Evolutionary conservation across 495 filamentous ascomycete species (phyloP), one percentile per base, ranked within the genome.

Genomic region (Podospora conica): DNA sequence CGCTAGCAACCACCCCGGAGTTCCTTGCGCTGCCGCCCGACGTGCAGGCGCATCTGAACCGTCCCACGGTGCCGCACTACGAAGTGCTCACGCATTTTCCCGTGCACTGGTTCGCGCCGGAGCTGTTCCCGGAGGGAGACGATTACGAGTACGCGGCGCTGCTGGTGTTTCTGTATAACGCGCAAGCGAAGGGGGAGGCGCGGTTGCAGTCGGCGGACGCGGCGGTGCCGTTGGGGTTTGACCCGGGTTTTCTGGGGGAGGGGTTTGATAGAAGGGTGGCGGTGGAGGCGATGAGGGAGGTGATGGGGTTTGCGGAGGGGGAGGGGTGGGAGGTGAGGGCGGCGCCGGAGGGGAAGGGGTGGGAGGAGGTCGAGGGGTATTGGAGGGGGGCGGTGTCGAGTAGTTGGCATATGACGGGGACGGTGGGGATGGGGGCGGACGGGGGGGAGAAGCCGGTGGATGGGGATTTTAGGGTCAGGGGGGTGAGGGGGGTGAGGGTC

Each of bases 391-490:
- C 70, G 25, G 64, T 77, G n/a, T 59, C 63, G 9, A 75, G 70
- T 0, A 77, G 72, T 58, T 87, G 82, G 82, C 86, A 87, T 66
- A 84, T 84, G 79, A 84, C 82, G 18, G 85, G 86, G 0, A 89
- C 87, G 1, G 79, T 78, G 33, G 85, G 84, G 73, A 90, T 90
- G 86, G 88, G 88, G 0, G 77, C 68, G 55, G 8, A 63, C 0
- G 81, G 76, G 0, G 65, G 65, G 4, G 76, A 80, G 31, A 82
- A 81, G 8, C 85, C 79, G 8, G 85, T 90, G 25, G 86, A 90
- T 66, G 77, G 48, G 0, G 68, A 78, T 3, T 87, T 88, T 31
- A 77, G 79, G 28, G 79, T 90, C 0, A 70, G 79, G 7, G 88
- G 87, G 0, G 69, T 88, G 21, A 75, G 85, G 55, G 75, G 76